Evolutionary conservation across 2,329 filamentous ascomycete species (phyloP), one percentile per base, ranked within the genome.

Genomic region (Alternaria panax): DNA sequence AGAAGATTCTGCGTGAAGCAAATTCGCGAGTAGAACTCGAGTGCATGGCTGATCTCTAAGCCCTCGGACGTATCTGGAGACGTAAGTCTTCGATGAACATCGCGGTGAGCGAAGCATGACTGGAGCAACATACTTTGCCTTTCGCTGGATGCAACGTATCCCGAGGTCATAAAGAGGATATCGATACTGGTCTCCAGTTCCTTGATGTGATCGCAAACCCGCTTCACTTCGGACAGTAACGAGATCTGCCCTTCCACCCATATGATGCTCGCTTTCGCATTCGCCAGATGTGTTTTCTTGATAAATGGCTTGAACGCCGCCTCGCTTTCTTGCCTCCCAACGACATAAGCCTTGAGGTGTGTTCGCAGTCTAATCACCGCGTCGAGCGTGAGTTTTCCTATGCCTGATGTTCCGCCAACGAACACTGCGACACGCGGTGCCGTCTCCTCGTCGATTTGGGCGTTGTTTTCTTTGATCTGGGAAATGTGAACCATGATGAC

Each of bases 371-470:
- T 47, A 3, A 20, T 12, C 3, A 47, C 1, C 3, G 28, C 45
- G 4, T 18, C 6, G 18, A 83, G 36, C 0, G 81, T 83, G 43
- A 73, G 43, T 45, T 80, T 76, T 8, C 82, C 82, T 56, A 84
- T 80, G 47, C 82, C 82, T 2, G 80, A 80, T 1, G 82, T 84
- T 11, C 78, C 82, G 34, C 82, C 81, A 5, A 79, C 77, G 60
- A 84, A 83, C 60, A 83, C 75, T 55, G 80, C 72, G 38, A 81
- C 71, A 14, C 66, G 76, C 7, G 79, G 80, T 16, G 70, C 66
- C 1, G 73, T 79, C 4, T 67, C 59, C 48, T 78, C 75, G 64
- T 75, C 78, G 66, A 84, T 76, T 25, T 71, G 75, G 7, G 74
- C 71, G 62, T 83, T 83, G 25, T 47, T 43, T 20, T 57, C 18